Base-by-base conservation (phyloP, 2,329 filamentous ascomycete genomes). In the Alternaria solani region DNA sequence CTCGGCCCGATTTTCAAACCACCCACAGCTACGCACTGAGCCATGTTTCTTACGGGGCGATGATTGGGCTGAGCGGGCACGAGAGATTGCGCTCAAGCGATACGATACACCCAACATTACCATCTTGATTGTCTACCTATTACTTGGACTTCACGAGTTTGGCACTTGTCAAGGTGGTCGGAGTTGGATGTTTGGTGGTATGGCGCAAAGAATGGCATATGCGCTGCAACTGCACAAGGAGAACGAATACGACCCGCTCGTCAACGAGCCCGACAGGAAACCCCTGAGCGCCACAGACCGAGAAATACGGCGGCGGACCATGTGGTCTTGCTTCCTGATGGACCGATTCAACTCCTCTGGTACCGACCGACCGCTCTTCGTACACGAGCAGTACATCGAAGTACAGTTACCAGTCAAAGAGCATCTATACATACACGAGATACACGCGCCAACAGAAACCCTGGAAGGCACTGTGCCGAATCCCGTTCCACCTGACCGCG, bases 251-350 rank as follows among this genome's bases (percentile, higher is more conserved):
- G 93, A 96, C 68, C 91, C 92, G 0, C 80, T 87, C 36, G 86
- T 85, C n/a, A 82, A 85, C n/a, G 86, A 86, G 41, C 84, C 85
- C 20, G 81, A 82, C 38, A 83, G 86, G 12, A 84, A 85, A 2
- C 87, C 90, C 63, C 85, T 95, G 53, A 97, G 93, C 74, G 95
- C 95, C 68, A 93, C 94, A 16, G 95, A 98, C 76, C 90, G 93
- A 28, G 95, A 99, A 77, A 97, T 98, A 55, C 87, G 95, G 61
- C 85, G 95, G 67, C 87, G 95, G 57, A 95, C 93, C 2, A 98
- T 99, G 94, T 99, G 95, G 95, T 92, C 94, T 12, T 98, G 94
- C 75, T 97, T 97, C 73, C 79, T 97, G 57, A 97, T 98, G 94
- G 95, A 99, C 76, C 89, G 94, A 0, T 97, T 97, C 82, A 97